A percentile compares a stretch with the other conserved stretches of the same genome.
These are phyloP conservation scores for Cladosporium halotolerans DNA, from an alignment of 2,329 filamentous ascomycete genomes.

Conservation along the genomic window DNA sequence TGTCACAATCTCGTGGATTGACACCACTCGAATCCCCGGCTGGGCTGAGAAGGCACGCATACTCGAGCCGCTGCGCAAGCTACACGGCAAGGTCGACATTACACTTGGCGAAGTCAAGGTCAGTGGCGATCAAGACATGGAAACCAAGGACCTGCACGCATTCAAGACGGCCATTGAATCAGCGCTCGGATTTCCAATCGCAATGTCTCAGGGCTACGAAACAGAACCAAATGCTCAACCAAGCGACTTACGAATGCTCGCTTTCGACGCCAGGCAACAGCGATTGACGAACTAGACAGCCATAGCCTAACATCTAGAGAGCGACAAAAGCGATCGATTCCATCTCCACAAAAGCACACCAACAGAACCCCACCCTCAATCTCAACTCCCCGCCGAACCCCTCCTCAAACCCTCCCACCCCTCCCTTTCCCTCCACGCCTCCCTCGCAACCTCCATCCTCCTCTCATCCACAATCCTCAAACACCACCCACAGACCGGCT, in stretches of 20 bases:
- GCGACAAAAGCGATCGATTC: background rate
- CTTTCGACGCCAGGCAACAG: conserved; percentile 24
- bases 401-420: background rate
- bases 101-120: conserved; percentile 20
- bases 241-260: conserved; percentile 20
- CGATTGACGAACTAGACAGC: background rate
- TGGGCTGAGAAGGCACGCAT: conserved; percentile 26
- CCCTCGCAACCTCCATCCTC: background rate
- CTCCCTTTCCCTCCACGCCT: background rate
- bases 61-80: conserved; percentile 18
- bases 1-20: conserved; percentile 29
- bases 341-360: background rate
- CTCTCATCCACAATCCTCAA: background rate
- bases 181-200: conserved; percentile 15
- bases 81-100: conserved; percentile 11
- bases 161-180: conserved; percentile 21
- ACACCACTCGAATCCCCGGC: conserved; percentile 23
- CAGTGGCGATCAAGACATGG: conserved; percentile 22
- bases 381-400: background rate
- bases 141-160: conserved; percentile 17
- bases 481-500: conserved; percentile 6
- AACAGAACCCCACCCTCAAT: background rate
- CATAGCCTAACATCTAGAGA: background rate
- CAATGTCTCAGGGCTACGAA: conserved; percentile 9
- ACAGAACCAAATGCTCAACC: conserved; percentile 11